Percentiles rank a stretch among this genome's conserved stretches.
These are phyloP conservation scores for Dryas integrifolia DNA, from an alignment of 331 rosid genomes.

Conservation along the genomic window DNA sequence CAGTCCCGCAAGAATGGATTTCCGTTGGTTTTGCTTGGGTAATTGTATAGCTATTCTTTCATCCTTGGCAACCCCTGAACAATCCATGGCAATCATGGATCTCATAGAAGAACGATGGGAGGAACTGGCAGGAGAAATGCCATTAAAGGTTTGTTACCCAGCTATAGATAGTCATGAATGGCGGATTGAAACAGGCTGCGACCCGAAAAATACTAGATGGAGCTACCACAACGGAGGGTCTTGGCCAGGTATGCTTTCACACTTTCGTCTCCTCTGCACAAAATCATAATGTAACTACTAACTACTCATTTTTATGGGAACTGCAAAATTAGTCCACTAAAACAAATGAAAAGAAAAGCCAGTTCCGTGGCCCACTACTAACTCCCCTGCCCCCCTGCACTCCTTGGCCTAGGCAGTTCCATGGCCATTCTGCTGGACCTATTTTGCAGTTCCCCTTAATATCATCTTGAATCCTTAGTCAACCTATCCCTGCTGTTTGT, in stretches of 20 bases:
- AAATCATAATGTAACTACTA: not conserved
- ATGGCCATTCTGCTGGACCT: no score
- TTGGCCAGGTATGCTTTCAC: constrained; percentile 66
- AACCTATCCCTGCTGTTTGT: not conserved
- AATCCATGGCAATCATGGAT: constrained; percentile 74
- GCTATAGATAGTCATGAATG: constrained; percentile 73
- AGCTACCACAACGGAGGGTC: constrained; percentile 88
- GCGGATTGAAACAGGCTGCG: constrained; percentile 61
- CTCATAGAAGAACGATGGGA: constrained; percentile 78
- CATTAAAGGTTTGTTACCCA: constrained; percentile 79
- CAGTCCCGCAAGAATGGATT: constrained; percentile 83
- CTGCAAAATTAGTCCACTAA: not conserved
- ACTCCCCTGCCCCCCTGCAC: not conserved
- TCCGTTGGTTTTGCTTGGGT: constrained; percentile 77
- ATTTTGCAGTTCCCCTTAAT: no score
- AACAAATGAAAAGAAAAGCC: not conserved
- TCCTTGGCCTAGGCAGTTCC: no score
- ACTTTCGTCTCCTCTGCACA: not conserved
- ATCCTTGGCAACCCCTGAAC: constrained; percentile 74
- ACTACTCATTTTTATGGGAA: not conserved
- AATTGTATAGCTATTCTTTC: constrained; percentile 77
- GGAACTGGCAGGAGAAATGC: constrained; percentile 74
- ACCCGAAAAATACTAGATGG: constrained; percentile 82
- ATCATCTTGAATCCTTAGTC: not conserved
- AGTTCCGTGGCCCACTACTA: no score